Base-by-base conservation (phyloP, 2,329 filamentous ascomycete genomes). In the Calcarisporium arbuscula region DNA sequence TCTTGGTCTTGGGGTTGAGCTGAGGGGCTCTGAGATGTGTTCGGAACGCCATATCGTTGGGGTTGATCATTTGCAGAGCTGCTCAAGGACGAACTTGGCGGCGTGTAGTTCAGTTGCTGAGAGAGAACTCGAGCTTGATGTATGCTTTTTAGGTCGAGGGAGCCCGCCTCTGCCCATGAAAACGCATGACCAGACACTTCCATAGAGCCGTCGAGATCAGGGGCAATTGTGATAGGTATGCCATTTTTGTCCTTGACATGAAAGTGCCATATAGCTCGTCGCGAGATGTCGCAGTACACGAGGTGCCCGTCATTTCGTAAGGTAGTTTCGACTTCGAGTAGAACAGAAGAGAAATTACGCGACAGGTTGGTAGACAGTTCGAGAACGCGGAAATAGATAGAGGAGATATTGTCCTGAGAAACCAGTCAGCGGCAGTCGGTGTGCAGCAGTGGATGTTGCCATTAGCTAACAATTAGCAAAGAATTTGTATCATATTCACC, bases 401-500 rank as follows among this genome's bases (percentile, higher is more conserved):
- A 70, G 30, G 69, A 64, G 48, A 78, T 70, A 51, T 75, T 74
- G 57, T 68, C 74, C 74, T 78, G 44, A 2, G 44, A 3, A 32
- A 31, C 12, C 19, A 14, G 37, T 54, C 39, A 47, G 40, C 32
- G 30, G 19, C 19, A 25, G 43, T 51, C 19, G 55, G 44, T 9
- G 12, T 28, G 28, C 20, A 4, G n/a, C 6, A 11, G 26, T 19
- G 11, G 33, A 19, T n/a, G n/a, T n/a, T 27, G 23, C 17, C 6
- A 25, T 34, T 14, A 15, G 62, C 70, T 50, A 46, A 78, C 74
- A 61, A 77, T 65, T 50, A 74, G 61, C 49, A 79, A 59, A 41
- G 66, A 67, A 60, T 79, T 79, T 53, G 74, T 79, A 51, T 76
- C 72, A 58, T 76, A 77, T 60, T 78, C 74, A 45, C 72, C 70